phyloP scores from a whole-genome alignment of 2,329 filamentous ascomycete genomes.

The Botrytis hyacinthi region DNA sequence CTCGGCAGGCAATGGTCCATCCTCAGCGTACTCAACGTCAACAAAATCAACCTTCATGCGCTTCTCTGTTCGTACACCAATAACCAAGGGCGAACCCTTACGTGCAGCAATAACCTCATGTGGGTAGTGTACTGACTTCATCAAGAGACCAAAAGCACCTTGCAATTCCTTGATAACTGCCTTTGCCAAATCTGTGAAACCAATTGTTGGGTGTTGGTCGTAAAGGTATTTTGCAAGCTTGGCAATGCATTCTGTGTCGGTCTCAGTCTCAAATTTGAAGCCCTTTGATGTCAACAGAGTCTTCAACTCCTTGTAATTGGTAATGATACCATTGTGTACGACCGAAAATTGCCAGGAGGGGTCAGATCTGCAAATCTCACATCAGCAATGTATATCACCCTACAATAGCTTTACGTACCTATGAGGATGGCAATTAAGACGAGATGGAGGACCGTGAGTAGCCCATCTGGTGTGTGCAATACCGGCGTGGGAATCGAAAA shows the following conservation, averaged over 20 bases:
- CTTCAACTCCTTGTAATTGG: conserved; percentile 99
- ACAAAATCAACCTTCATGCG: conserved; percentile 99
- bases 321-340: conserved; percentile 99
- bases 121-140: conserved; percentile 98
- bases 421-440: conserved; percentile 97
- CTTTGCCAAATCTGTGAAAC: conserved; percentile 96
- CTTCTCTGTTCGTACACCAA: conserved; percentile 93
- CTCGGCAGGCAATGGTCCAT: conserved; percentile 81
- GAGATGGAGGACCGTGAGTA: conserved; percentile 91
- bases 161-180: conserved; percentile 97
- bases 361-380: conserved; percentile 66
- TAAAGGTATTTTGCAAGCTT: conserved; percentile 98
- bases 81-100: conserved; percentile 96
- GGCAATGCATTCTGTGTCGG: conserved; percentile 98
- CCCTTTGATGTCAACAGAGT: conserved; percentile 89
- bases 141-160: conserved; percentile 92
- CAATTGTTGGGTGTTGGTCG: conserved; percentile 88
- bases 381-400: conserved; percentile 24
- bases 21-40: conserved; percentile 93
- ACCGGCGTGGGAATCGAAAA: conserved; percentile 96
- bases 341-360: conserved; percentile 93
- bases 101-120: conserved; percentile 97
- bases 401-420: conserved; percentile 56
- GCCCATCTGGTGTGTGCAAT: conserved; percentile 99
- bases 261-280: conserved; percentile 98